A percentile compares a stretch with the other conserved stretches of the same genome.
These are phyloP conservation scores for Pythium aquatile DNA, from an alignment of 352 stramenopile species.

Conservation along the genomic window DNA sequence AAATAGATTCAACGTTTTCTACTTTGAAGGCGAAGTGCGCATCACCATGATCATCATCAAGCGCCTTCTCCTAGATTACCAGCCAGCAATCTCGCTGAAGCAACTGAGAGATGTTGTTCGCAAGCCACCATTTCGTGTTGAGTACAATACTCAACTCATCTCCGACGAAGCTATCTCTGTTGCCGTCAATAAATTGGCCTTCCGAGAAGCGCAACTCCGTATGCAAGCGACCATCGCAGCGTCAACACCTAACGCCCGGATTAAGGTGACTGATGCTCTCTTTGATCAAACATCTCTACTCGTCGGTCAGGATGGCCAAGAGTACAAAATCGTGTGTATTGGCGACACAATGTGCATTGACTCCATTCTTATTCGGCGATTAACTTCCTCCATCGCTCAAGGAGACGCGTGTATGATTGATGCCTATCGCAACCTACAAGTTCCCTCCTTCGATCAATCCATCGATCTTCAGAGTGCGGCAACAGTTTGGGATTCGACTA, in stretches of 20 bases:
- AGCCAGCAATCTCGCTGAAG: neutral
- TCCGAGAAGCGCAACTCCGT: too few species aligned
- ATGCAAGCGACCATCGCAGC: too few species aligned
- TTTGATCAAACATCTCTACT: conserved; percentile 3
- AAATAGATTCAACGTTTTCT: conserved; percentile 7
- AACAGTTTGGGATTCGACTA: too few species aligned
- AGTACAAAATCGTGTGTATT: conserved; percentile 9
- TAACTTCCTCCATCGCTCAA: neutral
- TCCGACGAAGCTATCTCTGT: conserved; percentile 7
- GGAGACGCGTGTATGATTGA: neutral
- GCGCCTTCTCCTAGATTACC: neutral
- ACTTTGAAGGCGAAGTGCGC: conserved; percentile 3
- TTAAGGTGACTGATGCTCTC: neutral
- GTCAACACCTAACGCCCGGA: too few species aligned
- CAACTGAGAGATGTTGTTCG: neutral
- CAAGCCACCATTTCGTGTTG: conserved; percentile 1
- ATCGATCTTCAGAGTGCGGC: too few species aligned
- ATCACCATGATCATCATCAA: conserved; percentile 4
- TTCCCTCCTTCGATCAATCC: too few species aligned
- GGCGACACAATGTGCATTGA: neutral
- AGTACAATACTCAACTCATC: conserved; percentile 10
- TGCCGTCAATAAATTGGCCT: conserved; percentile 4
- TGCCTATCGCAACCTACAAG: neutral
- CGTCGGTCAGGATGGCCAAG: neutral
- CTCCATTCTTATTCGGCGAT: neutral